Evolutionary conservation across 2,329 filamentous ascomycete genomes (phyloP), one percentile per base, ranked within the genome.

Genomic region (Aspergillus spinulosporus): DNA sequence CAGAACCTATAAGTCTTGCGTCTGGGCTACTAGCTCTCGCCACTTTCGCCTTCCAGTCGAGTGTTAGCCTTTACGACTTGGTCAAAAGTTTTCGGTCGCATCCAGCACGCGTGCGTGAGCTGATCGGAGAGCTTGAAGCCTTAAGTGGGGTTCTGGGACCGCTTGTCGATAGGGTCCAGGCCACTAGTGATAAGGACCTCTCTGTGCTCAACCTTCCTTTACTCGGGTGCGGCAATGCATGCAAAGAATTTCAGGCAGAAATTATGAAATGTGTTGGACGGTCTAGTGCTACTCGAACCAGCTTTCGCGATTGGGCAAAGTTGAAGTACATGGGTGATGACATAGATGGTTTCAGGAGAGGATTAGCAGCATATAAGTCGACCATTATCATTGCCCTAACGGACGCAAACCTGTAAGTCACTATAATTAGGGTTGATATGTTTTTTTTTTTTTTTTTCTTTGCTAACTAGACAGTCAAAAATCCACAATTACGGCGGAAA

Each of bases 281-380:
- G 44, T 78, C 75, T 36, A 64, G 60, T 21, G 66, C 60, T 32
- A 63, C 59, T 57, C 66, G 70, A 52, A 67, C 70, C 26, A 80
- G 74, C 62, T 78, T 80, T 62, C 72, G 74, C 45, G 77, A 78
- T 36, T 80, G 74, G 77, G 73, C 75, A 3, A 76, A 68, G 62
- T 60, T 80, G 45, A 72, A 59, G 56, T 80, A 78, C 50, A 76
- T 78, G 70, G 75, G 73, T 29, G 71, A 78, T 43, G 68, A 78
- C 58, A 74, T 80, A 44, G 70, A 74, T 57, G 70, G 68, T 49
- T 80, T 79, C 53, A 69, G 67, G 39, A 62, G 69, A 21, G 59
- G 75, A 39, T 59, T 80, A 32, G 69, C 75, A 40, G 69, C 70
- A 42, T 79, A 79, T 57, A 78, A 76, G 58, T 64, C 70, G 47